phyloP scores from a whole-genome alignment of 2,329 filamentous ascomycete genomes.

The Cercospora brassicicola region DNA sequence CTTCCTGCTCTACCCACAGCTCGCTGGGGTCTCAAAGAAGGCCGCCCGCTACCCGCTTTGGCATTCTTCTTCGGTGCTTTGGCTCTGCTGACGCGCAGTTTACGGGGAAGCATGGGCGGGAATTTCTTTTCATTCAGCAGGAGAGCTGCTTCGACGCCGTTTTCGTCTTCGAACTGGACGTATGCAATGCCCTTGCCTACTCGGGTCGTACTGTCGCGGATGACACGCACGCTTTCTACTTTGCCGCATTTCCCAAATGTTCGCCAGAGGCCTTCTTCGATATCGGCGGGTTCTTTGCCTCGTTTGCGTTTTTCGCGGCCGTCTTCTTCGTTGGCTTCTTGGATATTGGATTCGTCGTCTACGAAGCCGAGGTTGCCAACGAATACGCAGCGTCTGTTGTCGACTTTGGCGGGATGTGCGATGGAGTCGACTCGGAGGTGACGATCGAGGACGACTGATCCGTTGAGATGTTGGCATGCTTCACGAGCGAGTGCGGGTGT shows the following conservation, averaged over 20 bases:
- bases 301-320: constrained; percentile 65
- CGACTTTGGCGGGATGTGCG: constrained; percentile 77
- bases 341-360: constrained; percentile 77
- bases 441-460: constrained; percentile 76
- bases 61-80: constrained; percentile 64
- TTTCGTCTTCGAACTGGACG: constrained; percentile 88
- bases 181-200: constrained; percentile 98
- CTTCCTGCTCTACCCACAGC: constrained; percentile 9
- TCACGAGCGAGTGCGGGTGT: constrained; percentile 72
- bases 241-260: constrained; percentile 74
- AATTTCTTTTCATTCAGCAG: constrained; percentile 88
- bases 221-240: constrained; percentile 89
- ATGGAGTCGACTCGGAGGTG: constrained; percentile 90
- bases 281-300: constrained; percentile 71
- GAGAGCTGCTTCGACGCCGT: constrained; percentile 86
- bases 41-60: constrained; percentile 37
- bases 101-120: constrained; percentile 86
- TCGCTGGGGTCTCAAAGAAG: constrained; percentile 26
- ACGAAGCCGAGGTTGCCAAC: constrained; percentile 96
- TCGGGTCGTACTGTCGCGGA: constrained; percentile 83
- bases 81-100: constrained; percentile 81
- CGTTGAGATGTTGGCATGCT: constrained; percentile 77
- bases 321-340: constrained; percentile 61
- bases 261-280: constrained; percentile 90
- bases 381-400: constrained; percentile 89